Conservation (phyloP, 148 eudicot species). For the Pharnaceum exiguum region DNA sequence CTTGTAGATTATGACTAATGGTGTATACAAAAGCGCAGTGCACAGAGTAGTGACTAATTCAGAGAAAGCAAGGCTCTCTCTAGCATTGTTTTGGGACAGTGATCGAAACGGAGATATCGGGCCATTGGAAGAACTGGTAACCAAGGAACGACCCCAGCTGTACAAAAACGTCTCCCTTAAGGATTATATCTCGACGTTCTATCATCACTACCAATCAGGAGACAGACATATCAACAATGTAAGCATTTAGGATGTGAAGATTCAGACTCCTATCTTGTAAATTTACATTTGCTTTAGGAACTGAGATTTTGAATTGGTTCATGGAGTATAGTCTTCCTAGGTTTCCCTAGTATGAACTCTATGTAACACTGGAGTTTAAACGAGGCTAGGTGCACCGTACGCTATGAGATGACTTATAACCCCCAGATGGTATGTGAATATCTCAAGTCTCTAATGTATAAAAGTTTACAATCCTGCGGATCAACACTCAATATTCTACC, state of each 20-base stretch:
- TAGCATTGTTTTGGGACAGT: constrained; percentile 32
- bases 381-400: too few species aligned
- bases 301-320: too few species aligned
- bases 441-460: too few species aligned
- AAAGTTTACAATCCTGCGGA: too few species aligned
- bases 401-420: too few species aligned
- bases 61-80: constrained; percentile 30
- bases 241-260: not conserved
- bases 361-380: too few species aligned
- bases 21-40: constrained; percentile 39
- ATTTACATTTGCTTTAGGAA: too few species aligned
- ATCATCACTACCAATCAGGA: constrained; percentile 26
- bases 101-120: constrained; percentile 21
- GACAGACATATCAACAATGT: constrained; percentile 19
- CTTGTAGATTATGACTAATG: constrained; percentile 43
- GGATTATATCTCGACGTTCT: constrained; percentile 21
- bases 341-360: too few species aligned
- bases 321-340: too few species aligned
- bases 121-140: constrained; percentile 28
- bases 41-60: constrained; percentile 43
- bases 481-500: too few species aligned
- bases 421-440: too few species aligned
- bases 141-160: constrained; percentile 10
- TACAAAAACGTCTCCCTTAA: constrained; percentile 15
- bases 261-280: too few species aligned